Conservation (phyloP, 2,329 filamentous ascomycete genomes). For the Verticillium alfalfae region DNA sequence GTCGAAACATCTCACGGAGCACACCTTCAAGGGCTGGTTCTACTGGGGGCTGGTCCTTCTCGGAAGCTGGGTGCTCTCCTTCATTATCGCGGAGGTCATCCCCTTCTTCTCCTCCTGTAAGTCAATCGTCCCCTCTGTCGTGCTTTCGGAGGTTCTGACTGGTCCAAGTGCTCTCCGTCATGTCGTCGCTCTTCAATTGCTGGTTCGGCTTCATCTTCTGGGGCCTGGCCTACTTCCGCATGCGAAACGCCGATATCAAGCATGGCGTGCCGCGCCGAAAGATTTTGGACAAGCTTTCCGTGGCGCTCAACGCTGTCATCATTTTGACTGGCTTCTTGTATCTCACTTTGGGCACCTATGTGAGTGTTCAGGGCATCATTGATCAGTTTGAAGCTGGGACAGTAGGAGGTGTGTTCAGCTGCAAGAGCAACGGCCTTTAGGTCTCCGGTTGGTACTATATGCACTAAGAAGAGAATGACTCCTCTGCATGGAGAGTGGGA, state of each 20-base stretch:
- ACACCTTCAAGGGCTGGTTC: slow-evolving; percentile 77
- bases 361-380: slow-evolving; percentile 68
- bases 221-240: slow-evolving; percentile 74
- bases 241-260: slow-evolving; percentile 61
- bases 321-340: slow-evolving; percentile 79
- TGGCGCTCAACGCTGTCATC: slow-evolving; percentile 64
- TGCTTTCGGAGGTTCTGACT: neutral
- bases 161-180: slow-evolving; percentile 54
- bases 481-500: too few species aligned
- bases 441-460: too few species aligned
- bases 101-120: slow-evolving; percentile 79
- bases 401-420: slow-evolving; percentile 71
- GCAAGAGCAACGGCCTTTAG: slow-evolving; percentile 55
- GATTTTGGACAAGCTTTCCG: slow-evolving; percentile 45
- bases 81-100: slow-evolving; percentile 88
- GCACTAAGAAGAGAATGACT: too few species aligned
- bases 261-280: slow-evolving; percentile 44
- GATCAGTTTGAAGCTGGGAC: slow-evolving; percentile 60
- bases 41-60: slow-evolving; percentile 55
- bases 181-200: slow-evolving; percentile 84
- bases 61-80: slow-evolving; percentile 76
- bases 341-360: slow-evolving; percentile 76
- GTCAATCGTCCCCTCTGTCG: slow-evolving; percentile 16
- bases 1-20: slow-evolving; percentile 68
- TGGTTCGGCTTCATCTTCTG: slow-evolving; percentile 97